A percentile compares a stretch with the other conserved stretches of the same genome.
These are phyloP conservation scores for Gigaspora rosea DNA, from an alignment of 192 early-diverging fungal genomes.

Conservation along the genomic window DNA sequence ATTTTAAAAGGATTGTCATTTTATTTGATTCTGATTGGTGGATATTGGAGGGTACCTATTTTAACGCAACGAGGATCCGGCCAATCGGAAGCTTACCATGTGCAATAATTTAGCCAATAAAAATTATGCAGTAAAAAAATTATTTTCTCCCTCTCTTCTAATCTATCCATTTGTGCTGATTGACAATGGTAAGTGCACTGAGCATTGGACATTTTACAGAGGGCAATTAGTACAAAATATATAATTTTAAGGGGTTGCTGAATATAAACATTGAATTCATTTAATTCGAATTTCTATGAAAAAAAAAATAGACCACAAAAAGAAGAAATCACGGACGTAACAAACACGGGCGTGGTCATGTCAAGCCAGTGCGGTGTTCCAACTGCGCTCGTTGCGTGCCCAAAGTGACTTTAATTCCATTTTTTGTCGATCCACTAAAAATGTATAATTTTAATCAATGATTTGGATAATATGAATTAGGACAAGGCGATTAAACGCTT, in stretches of 20 bases:
- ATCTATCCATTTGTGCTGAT: conserved; percentile 4
- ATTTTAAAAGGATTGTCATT: no score
- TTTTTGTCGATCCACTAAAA: no score
- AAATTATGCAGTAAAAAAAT: not conserved
- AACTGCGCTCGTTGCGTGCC: conserved; percentile 98
- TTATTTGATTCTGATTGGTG: no score
- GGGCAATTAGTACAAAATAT: no score
- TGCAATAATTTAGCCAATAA: no score
- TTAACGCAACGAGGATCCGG: no score
- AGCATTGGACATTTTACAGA: no score
- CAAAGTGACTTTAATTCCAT: conserved; percentile 51
- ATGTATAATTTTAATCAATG: not conserved
- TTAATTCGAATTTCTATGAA: not conserved
- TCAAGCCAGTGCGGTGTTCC: conserved; percentile 95
- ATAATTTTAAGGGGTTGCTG: not conserved
- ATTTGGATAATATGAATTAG: conserved; percentile 39
- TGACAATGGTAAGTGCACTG: conserved; percentile 16
- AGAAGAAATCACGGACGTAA: conserved; percentile 99
- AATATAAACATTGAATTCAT: no score
- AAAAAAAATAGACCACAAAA: conserved; percentile 81
- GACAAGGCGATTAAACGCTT: conserved; percentile 99
- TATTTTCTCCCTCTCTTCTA: not conserved
- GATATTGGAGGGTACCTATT: no score
- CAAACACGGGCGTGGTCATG: conserved; percentile 99
- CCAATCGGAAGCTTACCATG: no score